Conservation (phyloP, 768 basidiomycete genomes). For the Suillus spraguei region DNA sequence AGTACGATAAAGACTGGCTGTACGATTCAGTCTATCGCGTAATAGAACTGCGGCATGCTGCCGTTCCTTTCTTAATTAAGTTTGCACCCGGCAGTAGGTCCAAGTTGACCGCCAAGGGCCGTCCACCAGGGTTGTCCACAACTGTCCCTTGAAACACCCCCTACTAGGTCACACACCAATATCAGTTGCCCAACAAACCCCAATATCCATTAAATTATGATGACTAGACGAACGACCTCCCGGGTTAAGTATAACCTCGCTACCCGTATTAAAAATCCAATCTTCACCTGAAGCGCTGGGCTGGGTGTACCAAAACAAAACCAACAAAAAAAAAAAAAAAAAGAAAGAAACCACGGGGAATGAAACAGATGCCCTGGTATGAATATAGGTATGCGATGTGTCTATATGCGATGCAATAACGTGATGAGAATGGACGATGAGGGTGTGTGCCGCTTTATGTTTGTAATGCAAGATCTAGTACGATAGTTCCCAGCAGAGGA, state of each 20-base stretch:
- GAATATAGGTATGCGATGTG: slow-evolving; percentile 37
- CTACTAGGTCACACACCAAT: slow-evolving; percentile 1
- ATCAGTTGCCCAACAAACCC: slow-evolving; percentile 33
- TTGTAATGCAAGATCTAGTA: slow-evolving; percentile 25
- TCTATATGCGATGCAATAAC: slow-evolving; percentile 34
- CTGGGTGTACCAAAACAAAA: slow-evolving; percentile 13
- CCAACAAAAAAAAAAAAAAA: slow-evolving; percentile 15
- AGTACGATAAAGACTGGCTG: no score
- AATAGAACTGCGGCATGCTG: background rate
- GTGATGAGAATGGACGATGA: slow-evolving; percentile 20
- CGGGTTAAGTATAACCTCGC: slow-evolving; percentile 23
- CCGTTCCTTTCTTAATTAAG: slow-evolving; percentile 1
- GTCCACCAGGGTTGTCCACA: background rate
- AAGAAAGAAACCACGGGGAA: slow-evolving; percentile 20
- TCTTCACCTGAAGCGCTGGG: slow-evolving; percentile 22
- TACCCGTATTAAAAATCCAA: slow-evolving; percentile 15
- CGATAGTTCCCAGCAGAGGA: slow-evolving; percentile 20
- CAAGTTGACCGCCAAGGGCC: background rate
- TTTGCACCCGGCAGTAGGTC: background rate
- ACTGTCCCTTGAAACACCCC: background rate
- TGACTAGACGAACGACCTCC: slow-evolving; percentile 16
- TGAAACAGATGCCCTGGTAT: slow-evolving; percentile 34
- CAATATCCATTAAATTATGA: slow-evolving; percentile 37
- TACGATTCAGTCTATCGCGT: background rate
- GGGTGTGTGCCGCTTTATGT: slow-evolving; percentile 20